phyloP scores from a whole-genome alignment of 2,329 filamentous ascomycete species.

The Tolypocladium amazonense region DNA sequence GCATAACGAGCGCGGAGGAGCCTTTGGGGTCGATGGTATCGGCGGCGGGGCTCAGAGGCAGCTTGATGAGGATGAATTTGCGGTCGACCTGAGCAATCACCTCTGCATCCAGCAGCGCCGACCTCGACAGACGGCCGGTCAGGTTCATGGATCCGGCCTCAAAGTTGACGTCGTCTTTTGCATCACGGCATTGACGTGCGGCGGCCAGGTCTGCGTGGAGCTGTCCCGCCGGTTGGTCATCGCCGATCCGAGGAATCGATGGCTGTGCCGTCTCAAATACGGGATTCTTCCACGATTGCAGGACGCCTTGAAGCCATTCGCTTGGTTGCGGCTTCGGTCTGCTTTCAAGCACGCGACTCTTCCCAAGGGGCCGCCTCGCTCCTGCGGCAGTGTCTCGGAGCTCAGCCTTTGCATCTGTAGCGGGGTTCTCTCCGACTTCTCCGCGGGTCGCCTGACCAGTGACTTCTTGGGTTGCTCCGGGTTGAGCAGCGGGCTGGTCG shows the following conservation, averaged over 20 bases:
- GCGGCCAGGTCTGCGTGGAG: background rate
- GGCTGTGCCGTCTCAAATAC: conserved; percentile 48
- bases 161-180: conserved; percentile 12
- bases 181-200: conserved; percentile 3
- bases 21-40: background rate
- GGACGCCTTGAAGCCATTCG: conserved; percentile 49
- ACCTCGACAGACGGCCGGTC: conserved; percentile 47
- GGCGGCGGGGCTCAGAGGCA: conserved; percentile 21
- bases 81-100: conserved; percentile 76
- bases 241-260: conserved; percentile 30
- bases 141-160: conserved; percentile 17
- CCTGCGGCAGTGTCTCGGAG: background rate
- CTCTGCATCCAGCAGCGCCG: conserved; percentile 45
- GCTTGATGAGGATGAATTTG: conserved; percentile 74
- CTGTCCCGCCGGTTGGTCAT: conserved; percentile 2
- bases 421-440: background rate
- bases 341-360: background rate
- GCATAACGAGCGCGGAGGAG: conserved; percentile 54
- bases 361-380: background rate
- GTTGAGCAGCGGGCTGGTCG: conserved; percentile 10
- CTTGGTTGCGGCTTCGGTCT: conserved; percentile 10
- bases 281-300: conserved; percentile 64
- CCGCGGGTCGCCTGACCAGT: background rate
- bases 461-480: background rate
- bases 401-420: background rate